Percentiles rank a stretch among this genome's conserved stretches.
Conservation (phyloP, 352 stramenopile species). For the Phytopythium oedochilum region DNA sequence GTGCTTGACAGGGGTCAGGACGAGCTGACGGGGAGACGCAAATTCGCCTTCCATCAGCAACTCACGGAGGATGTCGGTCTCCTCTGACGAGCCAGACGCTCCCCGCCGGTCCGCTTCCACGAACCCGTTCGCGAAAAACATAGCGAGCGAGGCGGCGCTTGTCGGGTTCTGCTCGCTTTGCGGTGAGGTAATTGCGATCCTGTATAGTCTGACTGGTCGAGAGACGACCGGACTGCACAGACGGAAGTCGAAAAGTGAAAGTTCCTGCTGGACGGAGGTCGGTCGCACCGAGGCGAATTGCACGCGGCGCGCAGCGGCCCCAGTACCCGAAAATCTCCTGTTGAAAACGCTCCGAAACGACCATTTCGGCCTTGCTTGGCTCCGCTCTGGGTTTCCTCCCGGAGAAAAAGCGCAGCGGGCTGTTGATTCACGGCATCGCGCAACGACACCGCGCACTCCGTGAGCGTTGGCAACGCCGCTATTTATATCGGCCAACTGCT, state of each 20-base stretch:
- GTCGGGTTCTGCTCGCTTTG: not conserved
- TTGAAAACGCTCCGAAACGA: slow-evolving; percentile 4
- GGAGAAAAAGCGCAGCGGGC: slow-evolving; percentile 1
- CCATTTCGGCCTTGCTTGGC: not conserved
- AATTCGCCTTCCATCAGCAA: slow-evolving; percentile 69
- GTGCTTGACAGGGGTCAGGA: slow-evolving; percentile 39
- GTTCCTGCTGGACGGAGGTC: not conserved
- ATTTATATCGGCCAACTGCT: slow-evolving; percentile 6
- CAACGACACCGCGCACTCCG: not conserved
- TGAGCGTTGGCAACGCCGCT: not conserved
- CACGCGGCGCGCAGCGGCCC: slow-evolving; percentile 3
- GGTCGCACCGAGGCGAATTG: not conserved
- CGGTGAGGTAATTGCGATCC: not conserved
- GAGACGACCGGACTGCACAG: slow-evolving; percentile 1
- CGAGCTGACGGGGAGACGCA: slow-evolving; percentile 48
- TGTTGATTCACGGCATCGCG: not conserved
- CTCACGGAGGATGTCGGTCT: slow-evolving; percentile 74
- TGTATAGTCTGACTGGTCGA: slow-evolving; percentile 5
- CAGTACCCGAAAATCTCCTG: not conserved
- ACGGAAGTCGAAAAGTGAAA: slow-evolving; percentile 39
- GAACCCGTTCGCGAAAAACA: slow-evolving; percentile 76
- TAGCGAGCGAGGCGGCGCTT: slow-evolving; percentile 6
- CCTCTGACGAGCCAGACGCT: slow-evolving; percentile 39
- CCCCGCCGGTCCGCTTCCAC: slow-evolving; percentile 56
- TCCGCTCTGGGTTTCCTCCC: not conserved